Evolutionary conservation across 78 protist species (phyloP), one percentile per base, ranked within the genome.

Genomic region (Dictyostelium capitatum): DNA sequence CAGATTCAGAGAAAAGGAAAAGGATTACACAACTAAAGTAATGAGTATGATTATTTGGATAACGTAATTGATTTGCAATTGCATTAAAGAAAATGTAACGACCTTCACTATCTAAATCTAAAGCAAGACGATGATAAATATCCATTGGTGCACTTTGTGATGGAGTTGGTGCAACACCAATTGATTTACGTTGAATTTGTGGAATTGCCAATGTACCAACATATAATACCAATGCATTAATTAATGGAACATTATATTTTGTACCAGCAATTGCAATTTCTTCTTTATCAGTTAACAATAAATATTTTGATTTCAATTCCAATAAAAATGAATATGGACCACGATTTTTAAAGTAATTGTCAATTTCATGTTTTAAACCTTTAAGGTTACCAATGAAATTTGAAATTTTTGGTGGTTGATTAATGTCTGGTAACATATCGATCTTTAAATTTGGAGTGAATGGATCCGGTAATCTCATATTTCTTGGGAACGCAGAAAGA

Each of bases 11-110:
- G 53, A 98, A 99, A 28, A 99, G 95, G 82, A 30, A 94, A 64
- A 99, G 95, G n/a, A 99, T 95, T 50, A 97, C 97, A 89, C 98
- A 95, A 89, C 97, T 87, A 83, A 98, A 98, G 98, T 97, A 98
- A 91, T 97, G 99, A 69, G 99, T 99, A 89, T 99, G 99, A 69
- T 51, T 84, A 96, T 98, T 98, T 37, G 99, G 99, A 89, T 97
- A 97, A 46, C 99, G 97, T 72, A 99, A 97, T 83, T 99, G 99
- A 92, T 99, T 99, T 46, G 98, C 99, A 37, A 98, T 90, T 53
- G 99, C 99, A 72, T 96, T 98, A 72, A 98, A 83, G 67, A 98
- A 47, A 54, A 79, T 74, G 90, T 98, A 99, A 25, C 99, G 91
- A 12, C 99, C 98, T 56, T 99, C 99, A 5, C 95, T 1, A 79